phyloP scores from a whole-genome alignment of 192 early-diverging fungal species.

The Backusella westeae region DNA sequence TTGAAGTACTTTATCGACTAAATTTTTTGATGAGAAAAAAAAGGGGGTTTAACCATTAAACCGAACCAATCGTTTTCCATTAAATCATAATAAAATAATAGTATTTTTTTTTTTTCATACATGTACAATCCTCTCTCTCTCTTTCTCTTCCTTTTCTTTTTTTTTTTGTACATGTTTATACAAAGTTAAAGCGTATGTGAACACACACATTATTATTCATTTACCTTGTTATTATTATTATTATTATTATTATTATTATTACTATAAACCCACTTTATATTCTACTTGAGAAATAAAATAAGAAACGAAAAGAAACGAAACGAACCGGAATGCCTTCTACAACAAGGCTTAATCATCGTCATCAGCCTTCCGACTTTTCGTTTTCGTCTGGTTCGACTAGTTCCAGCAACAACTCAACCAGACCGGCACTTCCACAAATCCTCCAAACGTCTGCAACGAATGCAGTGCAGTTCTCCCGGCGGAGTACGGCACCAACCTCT shows the following conservation, averaged over 20 bases:
- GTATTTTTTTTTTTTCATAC: background rate
- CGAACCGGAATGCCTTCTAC: slow-evolving; percentile 2
- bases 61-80: background rate
- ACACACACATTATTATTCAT: background rate
- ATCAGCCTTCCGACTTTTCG: slow-evolving; percentile 21
- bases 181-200: background rate
- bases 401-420: slow-evolving; percentile 5
- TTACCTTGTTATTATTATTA: background rate
- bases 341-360: slow-evolving; percentile 25
- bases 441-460: slow-evolving; percentile 21
- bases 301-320: background rate
- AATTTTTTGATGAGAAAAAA: slow-evolving; percentile 10
- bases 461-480: slow-evolving; percentile 23
- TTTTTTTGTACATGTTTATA: background rate
- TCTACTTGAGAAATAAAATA: background rate
- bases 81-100: background rate
- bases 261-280: background rate
- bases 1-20: slow-evolving; percentile 52
- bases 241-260: background rate
- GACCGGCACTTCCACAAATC: slow-evolving; percentile 23
- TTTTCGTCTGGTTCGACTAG: slow-evolving; percentile 14
- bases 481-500: slow-evolving; percentile 31
- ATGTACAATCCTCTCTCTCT: background rate
- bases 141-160: background rate
- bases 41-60: background rate